phyloP scores from a whole-genome alignment of 768 basidiomycete genomes.

The Mycena indigotica region DNA sequence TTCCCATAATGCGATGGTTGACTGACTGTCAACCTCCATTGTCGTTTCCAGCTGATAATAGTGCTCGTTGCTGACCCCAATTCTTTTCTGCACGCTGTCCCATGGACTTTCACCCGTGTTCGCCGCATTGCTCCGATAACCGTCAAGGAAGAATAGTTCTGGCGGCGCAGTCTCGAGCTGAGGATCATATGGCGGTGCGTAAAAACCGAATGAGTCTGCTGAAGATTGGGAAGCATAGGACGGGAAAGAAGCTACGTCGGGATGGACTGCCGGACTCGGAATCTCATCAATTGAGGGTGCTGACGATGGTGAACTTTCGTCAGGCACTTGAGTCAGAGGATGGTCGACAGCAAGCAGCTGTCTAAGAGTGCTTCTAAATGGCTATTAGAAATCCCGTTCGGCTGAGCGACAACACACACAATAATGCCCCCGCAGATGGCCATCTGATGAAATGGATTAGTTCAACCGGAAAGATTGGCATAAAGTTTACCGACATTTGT shows the following conservation, averaged over 20 bases:
- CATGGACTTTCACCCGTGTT: too few relatives aligned
- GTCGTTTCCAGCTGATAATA: too few relatives aligned
- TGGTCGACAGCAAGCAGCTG: slow-evolving; percentile 18
- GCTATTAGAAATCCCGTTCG: background rate
- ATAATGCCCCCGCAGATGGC: slow-evolving; percentile 18
- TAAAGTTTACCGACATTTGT: background rate
- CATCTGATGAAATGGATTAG: slow-evolving; percentile 4
- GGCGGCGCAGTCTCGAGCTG: slow-evolving; percentile 1
- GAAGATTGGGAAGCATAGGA: background rate
- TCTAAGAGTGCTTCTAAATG: slow-evolving; percentile 14
- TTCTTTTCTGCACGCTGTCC: too few relatives aligned
- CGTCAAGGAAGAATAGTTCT: background rate
- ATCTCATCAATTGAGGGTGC: background rate
- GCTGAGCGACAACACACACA: background rate
- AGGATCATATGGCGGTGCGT: background rate
- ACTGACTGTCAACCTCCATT: background rate
- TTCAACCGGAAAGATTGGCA: background rate
- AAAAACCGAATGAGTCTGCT: background rate
- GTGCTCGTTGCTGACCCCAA: too few relatives aligned
- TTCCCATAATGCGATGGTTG: background rate
- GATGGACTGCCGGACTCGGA: background rate
- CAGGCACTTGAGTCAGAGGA: background rate
- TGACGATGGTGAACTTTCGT: background rate
- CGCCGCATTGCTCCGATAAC: background rate
- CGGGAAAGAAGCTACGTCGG: background rate